Conservation (phyloP, 2,329 filamentous ascomycete genomes). For the Scleromitrula shiraiana region DNA sequence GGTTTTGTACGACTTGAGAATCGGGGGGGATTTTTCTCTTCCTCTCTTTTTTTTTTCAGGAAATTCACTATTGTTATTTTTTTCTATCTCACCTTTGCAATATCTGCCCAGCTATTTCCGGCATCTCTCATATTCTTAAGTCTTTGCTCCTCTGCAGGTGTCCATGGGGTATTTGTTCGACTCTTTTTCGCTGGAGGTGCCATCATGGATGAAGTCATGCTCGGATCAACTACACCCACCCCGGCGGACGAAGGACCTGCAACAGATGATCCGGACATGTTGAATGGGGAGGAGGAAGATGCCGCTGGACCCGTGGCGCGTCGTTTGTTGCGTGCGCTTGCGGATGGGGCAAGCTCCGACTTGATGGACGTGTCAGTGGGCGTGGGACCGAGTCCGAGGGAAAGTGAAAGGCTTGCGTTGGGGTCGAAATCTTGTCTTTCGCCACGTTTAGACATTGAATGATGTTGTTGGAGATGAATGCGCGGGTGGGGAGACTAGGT, state of each 20-base stretch:
- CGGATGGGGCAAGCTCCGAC: slow-evolving; percentile 11
- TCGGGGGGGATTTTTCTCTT: no score
- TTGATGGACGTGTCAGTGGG: slow-evolving; percentile 19
- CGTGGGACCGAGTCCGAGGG: slow-evolving; percentile 16
- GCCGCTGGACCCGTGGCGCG: slow-evolving; percentile 16
- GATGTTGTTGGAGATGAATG: slow-evolving; percentile 10
- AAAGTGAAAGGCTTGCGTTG: slow-evolving; percentile 17
- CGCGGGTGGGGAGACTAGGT: not conserved
- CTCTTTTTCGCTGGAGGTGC: slow-evolving; percentile 74
- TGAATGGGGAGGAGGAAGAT: slow-evolving; percentile 8
- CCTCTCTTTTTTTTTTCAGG: not conserved
- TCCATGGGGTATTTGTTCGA: slow-evolving; percentile 98
- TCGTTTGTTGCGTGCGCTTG: slow-evolving; percentile 23
- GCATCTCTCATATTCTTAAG: slow-evolving; percentile 91
- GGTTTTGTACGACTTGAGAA: slow-evolving; percentile 10
- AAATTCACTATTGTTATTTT: no score
- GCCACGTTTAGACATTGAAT: slow-evolving; percentile 28
- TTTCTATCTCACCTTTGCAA: slow-evolving; percentile 78
- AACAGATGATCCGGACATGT: slow-evolving; percentile 19
- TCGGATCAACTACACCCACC: slow-evolving; percentile 18
- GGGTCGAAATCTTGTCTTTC: slow-evolving; percentile 21
- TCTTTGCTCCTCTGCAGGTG: slow-evolving; percentile 82
- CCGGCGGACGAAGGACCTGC: slow-evolving; percentile 10
- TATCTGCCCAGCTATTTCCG: slow-evolving; percentile 94
- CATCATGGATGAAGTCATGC: slow-evolving; percentile 31